These are phyloP conservation scores for Stephania cephalantha DNA, from an alignment of 164 flowering plant genomes.

Conservation along the genomic window DNA sequence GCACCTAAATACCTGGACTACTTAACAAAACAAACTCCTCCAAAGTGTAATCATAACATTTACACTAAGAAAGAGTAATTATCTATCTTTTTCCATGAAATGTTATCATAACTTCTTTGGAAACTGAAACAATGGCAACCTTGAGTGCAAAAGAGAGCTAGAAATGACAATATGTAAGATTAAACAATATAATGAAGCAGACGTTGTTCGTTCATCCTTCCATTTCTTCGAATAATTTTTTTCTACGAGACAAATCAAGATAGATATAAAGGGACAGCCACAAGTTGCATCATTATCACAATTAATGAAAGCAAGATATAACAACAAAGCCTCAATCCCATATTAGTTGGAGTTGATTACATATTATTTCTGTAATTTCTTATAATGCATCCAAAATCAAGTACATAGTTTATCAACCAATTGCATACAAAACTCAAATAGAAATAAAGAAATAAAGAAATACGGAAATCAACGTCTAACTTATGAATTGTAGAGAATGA, in stretches of 20 bases:
- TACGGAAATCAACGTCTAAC: neutral
- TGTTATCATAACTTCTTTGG: neutral
- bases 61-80: neutral
- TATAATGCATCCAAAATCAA: neutral
- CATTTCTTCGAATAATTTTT: no score
- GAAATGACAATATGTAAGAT: neutral
- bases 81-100: neutral
- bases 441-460: neutral
- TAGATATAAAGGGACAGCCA: no score
- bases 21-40: no score
- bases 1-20: no score
- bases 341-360: no score
- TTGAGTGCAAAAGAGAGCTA: neutral
- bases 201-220: no score
- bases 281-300: no score
- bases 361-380: neutral
- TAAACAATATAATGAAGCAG: neutral
- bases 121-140: neutral
- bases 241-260: no score
- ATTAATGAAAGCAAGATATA: no score
- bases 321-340: no score
- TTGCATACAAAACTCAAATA: neutral
- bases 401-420: neutral
- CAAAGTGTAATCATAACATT: no score
- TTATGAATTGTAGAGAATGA: conserved; percentile 13